Conservation (phyloP, 768 basidiomycete genomes). For the Galerina sulciceps region DNA sequence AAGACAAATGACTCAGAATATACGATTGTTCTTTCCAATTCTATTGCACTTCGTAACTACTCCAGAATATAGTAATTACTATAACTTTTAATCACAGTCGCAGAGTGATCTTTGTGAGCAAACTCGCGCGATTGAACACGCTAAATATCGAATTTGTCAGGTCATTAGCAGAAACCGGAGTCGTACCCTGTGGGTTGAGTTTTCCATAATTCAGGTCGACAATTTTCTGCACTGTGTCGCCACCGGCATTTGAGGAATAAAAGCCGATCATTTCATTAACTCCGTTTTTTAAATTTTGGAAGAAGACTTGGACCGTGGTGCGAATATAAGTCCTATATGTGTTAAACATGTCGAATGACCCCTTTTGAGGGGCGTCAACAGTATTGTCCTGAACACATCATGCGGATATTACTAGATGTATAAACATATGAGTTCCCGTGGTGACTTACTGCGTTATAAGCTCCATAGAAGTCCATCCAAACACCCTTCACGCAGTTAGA, state of each 20-base stretch:
- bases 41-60: too few relatives aligned
- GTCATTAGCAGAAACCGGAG: neutral
- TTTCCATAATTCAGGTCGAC: slow-evolving; percentile 4
- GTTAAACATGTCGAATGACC: neutral
- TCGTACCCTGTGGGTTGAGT: neutral
- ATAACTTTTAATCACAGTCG: neutral
- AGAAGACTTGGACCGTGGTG: neutral
- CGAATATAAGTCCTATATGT: neutral
- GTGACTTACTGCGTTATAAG: neutral
- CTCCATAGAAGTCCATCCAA: neutral
- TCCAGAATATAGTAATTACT: neutral
- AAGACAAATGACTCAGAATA: too few relatives aligned
- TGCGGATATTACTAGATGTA: neutral
- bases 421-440: neutral
- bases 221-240: neutral
- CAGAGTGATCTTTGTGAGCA: neutral
- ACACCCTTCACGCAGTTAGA: neutral
- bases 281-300: neutral
- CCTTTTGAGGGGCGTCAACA: neutral
- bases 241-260: neutral
- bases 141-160: neutral
- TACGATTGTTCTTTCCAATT: too few relatives aligned
- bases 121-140: neutral
- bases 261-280: slow-evolving; percentile 1
- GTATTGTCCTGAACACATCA: neutral